Evolutionary conservation across 805 yeast species (phyloP), one percentile per base, ranked within the genome.

Genomic region (Candida nonsorbophila): DNA sequence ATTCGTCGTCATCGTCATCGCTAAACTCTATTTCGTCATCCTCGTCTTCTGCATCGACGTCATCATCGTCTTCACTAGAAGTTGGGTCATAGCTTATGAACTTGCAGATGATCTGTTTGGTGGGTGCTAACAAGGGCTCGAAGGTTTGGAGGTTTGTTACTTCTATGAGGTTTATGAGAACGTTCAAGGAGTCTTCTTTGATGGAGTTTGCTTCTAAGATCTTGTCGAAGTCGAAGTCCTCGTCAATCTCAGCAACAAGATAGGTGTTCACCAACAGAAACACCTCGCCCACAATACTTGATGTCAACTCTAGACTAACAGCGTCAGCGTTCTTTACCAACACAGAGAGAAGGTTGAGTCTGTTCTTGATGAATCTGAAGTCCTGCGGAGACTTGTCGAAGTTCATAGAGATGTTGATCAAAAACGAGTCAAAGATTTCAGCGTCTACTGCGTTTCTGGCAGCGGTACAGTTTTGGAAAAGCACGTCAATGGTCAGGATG

Each of bases 161-260:
- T 16, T 34, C 29, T 8, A 58, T 37, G 6, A 55, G 50, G 9
- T 58, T 53, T 13, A 65, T 62, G 15, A 71, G 47, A 6, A 69
- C 58, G 17, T 62, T 49, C 29, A 77, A 52, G 0, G 74, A 62
- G 14, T 75, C 74, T 32, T 72, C 77, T 28, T 81, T 68, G 5
- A 69, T 51, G 33, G 64, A 67, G 40, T 74, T 70, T 17, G 58
- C 51, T 28, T 60, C 60, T 4, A 61, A 38, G 22, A 68, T 57
- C 6, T 52, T 53, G 27, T 70, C 74, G 26, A 58, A 63, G 39
- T 72, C 79, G 18, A 58, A 42, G 16, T 62, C 67, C 9, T 55
- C 63, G 2, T 29, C 41, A 3, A 32, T 22, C 14, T 30, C 37
- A 5, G 28, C 25, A 12, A 24, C 28, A 5, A 48, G 55, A 5